phyloP scores from a whole-genome alignment of 106 monocot genomes.

The Dendrobium chrysotoxum region DNA sequence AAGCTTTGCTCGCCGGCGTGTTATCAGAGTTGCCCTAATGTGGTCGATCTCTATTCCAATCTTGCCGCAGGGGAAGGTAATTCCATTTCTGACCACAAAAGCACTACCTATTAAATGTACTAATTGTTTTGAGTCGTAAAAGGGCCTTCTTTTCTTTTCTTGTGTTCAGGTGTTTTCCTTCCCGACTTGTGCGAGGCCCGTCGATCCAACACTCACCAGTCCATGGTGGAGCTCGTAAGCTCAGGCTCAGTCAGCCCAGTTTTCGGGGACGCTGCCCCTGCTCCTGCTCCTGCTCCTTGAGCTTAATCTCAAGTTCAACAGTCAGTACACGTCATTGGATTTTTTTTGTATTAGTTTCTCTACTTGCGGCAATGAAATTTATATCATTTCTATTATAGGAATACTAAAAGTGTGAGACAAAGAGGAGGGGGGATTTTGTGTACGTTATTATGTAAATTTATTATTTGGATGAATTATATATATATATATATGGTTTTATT shows the following conservation, averaged over 20 bases:
- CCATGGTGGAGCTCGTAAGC: constrained; percentile 41
- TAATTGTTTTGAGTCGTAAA: background rate
- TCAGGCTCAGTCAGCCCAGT: constrained; percentile 6
- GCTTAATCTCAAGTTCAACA: background rate
- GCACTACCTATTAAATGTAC: no score
- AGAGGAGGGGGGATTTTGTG: no score
- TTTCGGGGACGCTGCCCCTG: background rate
- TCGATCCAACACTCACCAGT: constrained; percentile 27
- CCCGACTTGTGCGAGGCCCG: constrained; percentile 37
- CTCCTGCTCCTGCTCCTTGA: background rate
- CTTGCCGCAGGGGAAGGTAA: constrained; percentile 78
- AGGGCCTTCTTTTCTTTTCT: no score
- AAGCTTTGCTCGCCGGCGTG: constrained; percentile 62
- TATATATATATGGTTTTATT: no score
- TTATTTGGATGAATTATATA: no score
- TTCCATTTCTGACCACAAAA: background rate
- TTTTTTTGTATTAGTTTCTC: no score
- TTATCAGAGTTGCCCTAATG: constrained; percentile 56
- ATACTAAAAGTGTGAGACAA: no score
- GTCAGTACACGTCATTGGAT: no score
- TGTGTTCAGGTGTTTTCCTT: constrained; percentile 35
- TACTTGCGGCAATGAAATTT: no score
- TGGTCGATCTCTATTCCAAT: constrained; percentile 75
- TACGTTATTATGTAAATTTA: no score
- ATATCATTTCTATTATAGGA: no score